phyloP scores from a whole-genome alignment of 2,329 filamentous ascomycete genomes.

The Beauveria caledonica region DNA sequence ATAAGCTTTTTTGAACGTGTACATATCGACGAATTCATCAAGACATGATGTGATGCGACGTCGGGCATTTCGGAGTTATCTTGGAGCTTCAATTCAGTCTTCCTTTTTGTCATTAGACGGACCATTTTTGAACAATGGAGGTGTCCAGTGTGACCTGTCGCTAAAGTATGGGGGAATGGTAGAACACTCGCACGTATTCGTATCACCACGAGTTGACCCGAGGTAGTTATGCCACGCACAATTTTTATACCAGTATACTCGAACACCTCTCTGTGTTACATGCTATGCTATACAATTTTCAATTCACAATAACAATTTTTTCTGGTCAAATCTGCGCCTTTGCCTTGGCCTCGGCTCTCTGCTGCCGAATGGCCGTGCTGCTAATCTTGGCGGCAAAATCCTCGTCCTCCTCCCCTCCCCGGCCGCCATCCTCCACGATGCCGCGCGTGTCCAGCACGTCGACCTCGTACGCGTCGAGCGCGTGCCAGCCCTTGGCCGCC shows the following conservation, averaged over 20 bases:
- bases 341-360: conserved; percentile 29
- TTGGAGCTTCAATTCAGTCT: neutral
- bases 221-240: neutral
- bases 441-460: conserved; percentile 65
- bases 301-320: no score
- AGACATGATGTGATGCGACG: conserved; percentile 14
- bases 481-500: conserved; percentile 63
- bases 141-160: neutral
- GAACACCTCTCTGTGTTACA: neutral
- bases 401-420: conserved; percentile 27
- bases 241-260: neutral
- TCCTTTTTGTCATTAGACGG: neutral
- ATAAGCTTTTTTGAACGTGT: conserved; percentile 55
- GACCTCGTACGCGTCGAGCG: conserved; percentile 77
- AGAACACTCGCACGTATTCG: neutral
- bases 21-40: conserved; percentile 45
- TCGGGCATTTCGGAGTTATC: neutral
- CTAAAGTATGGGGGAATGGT: neutral
- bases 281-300: neutral
- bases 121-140: neutral
- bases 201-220: neutral
- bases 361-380: conserved; percentile 71
- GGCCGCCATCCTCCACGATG: conserved; percentile 28
- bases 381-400: conserved; percentile 80
- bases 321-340: conserved; percentile 7